These are phyloP conservation scores for Acacia concinna DNA, from an alignment of 331 rosid genomes.

Conservation along the genomic window DNA sequence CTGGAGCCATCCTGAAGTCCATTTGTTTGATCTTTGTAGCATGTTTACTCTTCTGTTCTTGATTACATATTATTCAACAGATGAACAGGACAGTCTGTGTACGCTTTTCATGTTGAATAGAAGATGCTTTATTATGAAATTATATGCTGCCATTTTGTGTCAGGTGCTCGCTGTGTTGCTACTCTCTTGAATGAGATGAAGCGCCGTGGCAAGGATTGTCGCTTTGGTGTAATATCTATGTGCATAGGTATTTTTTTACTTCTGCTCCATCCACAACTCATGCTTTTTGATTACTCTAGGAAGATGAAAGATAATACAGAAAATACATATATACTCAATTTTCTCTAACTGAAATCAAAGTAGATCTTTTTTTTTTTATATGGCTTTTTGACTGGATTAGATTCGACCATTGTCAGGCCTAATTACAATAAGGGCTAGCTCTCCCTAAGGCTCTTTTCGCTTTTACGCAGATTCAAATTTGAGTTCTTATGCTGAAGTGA, in stretches of 20 bases:
- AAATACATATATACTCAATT: background rate
- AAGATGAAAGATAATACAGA: background rate
- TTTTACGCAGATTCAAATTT: too few species aligned
- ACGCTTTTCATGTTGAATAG: slow-evolving; percentile 8
- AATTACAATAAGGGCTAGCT: too few species aligned
- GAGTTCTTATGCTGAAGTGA: too few species aligned
- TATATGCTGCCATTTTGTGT: slow-evolving; percentile 18
- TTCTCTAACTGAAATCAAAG: background rate
- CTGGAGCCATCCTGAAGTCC: background rate
- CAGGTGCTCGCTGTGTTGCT: slow-evolving; percentile 82
- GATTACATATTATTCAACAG: background rate
- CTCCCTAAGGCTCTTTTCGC: too few species aligned
- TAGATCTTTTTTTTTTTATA: background rate
- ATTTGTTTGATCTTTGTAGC: background rate
- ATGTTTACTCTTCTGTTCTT: slow-evolving; percentile 4
- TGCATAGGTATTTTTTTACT: slow-evolving; percentile 72
- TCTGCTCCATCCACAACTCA: background rate
- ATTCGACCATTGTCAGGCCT: too few species aligned
- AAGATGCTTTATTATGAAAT: slow-evolving; percentile 1
- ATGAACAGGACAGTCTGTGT: background rate
- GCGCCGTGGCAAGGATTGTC: slow-evolving; percentile 71
- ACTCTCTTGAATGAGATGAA: slow-evolving; percentile 86
- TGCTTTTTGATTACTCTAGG: background rate
- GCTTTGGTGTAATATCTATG: slow-evolving; percentile 86
- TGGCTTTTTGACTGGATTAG: too few species aligned